Evolutionary conservation across 108 stramenopile genomes (phyloP), one percentile per base, ranked within the genome.

Genomic region (Cyclostephanos tholiformis): DNA sequence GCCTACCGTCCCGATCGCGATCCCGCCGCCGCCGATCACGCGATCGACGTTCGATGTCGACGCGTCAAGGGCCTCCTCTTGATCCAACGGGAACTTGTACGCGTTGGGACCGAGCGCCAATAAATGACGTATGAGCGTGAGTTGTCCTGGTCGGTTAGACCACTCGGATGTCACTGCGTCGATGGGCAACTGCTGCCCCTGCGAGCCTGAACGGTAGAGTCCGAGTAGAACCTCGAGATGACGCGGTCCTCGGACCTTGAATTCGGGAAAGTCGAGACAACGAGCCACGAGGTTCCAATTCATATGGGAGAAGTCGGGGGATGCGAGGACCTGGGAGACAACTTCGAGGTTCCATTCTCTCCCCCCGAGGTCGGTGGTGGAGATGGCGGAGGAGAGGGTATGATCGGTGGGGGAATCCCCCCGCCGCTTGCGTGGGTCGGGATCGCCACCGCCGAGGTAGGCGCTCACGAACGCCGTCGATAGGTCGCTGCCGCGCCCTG

Each of bases 271-370:
- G 73, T 98, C 97, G 65, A 95, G 91, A 4, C 65, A 82, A 23
- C 70, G 76, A 19, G 95, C 96, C 0, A 97, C 97, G 17, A 57
- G 27, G 22, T 49, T 60, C 97, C 97, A 98, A 79, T 97, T 82
- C 32, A 89, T 53, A 25, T 77, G 65, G n/a, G 75, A 52, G 79
- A 92, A 97, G 71, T 97, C 96, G 16, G 55, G 87, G 86, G 46
- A 76, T 65, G 41, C 9, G 0, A 98, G 78, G 41, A 96, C 91
- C 60, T 89, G 82, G 26, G 91, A 76, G 9, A 96, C 94, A 26
- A 88, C 87, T n/a, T 86, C 82, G 8, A 96, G 81, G 77, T 97
- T 96, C 96, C 96, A 98, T 23, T 85, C 90, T 25, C 67, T 14
- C 12, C 71, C 68, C 9, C 43, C 63, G 13, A 67, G 74, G 35